Base-by-base conservation (phyloP, 2,329 filamentous ascomycete genomes). In the Paraphaeosphaeria minitans region DNA sequence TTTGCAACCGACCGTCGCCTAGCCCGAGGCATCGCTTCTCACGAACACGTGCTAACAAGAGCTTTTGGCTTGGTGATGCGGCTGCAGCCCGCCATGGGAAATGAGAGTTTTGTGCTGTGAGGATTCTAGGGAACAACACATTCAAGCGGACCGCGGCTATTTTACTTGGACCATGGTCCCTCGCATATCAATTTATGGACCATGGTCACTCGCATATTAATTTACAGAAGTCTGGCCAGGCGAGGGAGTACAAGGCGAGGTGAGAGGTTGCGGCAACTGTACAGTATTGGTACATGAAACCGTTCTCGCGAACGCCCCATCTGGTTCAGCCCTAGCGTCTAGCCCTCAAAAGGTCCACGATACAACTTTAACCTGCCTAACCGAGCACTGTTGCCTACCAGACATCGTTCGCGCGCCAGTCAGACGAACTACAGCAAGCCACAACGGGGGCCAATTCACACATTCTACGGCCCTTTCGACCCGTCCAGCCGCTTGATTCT, bases 341-440 rank as follows among this genome's bases (percentile, higher is more conserved):
- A 50, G 31, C 31, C 9, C n/a, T 37, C 37, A 13, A 50, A 35
- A 39, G 29, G 43, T 12, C 22, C 47, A 39, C n/a, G 31, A 33
- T 37, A 39, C 33, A 50, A 35, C 29, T 35, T 19, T 5, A 33
- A 42, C 6, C 21, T 10, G 21, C 24, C 49, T 16, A 51, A 51
- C 21, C 49, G 35, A 51, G 49, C 43, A 19, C 22, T 51, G 33
- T 35, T 51, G 49, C 49, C 49, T 51, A 51, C 22, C 14, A 27
- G 33, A 19, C 10, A 10, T n/a, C 22, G 35, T 41, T 42, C 49
- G 35, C 21, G 35, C 24, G 21, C 49, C 49, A 51, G 13, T 51
- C 14, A 51, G 33, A 21, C 35, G 35, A 35, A 10, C 9, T 16
- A 42, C 35, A 51, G 35, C 35, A 42, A 51, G 49, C 49, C 49